Evolutionary conservation across 2,329 filamentous ascomycete species (phyloP).

Genomic region (Epichloe elymi): DNA sequence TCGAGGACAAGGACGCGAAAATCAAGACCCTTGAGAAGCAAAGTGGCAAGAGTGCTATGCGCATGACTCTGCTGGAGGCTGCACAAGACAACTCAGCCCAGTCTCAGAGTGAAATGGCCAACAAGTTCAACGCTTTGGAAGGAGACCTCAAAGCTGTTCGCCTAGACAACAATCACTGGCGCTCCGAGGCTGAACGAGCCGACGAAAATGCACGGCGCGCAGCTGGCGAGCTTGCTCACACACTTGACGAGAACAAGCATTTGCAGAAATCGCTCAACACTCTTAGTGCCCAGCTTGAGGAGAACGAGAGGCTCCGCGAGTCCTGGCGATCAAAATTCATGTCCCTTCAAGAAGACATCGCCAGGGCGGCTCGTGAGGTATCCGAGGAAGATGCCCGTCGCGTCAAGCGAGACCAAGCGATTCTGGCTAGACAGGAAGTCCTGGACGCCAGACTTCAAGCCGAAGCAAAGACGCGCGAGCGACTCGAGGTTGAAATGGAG

Average conservation of each 20-base stretch:
- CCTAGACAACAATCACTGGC: conserved; percentile 48
- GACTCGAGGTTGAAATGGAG: conserved; percentile 53
- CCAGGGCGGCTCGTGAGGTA: conserved; percentile 62
- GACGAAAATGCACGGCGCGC: conserved; percentile 37
- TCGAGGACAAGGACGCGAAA: conserved; percentile 57
- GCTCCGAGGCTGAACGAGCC: conserved; percentile 46
- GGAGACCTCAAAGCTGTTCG: conserved; percentile 40
- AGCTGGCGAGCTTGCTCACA: conserved; percentile 34
- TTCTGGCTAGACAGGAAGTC: conserved; percentile 66
- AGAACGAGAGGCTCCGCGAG: conserved; percentile 74
- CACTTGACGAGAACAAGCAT: conserved; percentile 52
- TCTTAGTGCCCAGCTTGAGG: conserved; percentile 66
- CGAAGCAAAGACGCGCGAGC: conserved; percentile 56
- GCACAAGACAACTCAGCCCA: conserved; percentile 46
- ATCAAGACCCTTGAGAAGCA: conserved; percentile 46
- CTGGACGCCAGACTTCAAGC: conserved; percentile 65
- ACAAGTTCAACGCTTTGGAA: conserved; percentile 40
- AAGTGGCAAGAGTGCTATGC: conserved; percentile 42
- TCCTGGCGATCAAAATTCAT: conserved; percentile 75
- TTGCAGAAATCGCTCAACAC: conserved; percentile 61
- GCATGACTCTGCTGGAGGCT: conserved; percentile 53
- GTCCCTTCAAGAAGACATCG: conserved; percentile 78
- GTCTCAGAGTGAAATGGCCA: conserved; percentile 40
- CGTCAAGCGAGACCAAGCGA: conserved; percentile 65
- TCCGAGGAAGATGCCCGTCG: conserved; percentile 70